Base-by-base conservation (phyloP, 208 protist species). In the Acanthamoeba sp. region DNA sequence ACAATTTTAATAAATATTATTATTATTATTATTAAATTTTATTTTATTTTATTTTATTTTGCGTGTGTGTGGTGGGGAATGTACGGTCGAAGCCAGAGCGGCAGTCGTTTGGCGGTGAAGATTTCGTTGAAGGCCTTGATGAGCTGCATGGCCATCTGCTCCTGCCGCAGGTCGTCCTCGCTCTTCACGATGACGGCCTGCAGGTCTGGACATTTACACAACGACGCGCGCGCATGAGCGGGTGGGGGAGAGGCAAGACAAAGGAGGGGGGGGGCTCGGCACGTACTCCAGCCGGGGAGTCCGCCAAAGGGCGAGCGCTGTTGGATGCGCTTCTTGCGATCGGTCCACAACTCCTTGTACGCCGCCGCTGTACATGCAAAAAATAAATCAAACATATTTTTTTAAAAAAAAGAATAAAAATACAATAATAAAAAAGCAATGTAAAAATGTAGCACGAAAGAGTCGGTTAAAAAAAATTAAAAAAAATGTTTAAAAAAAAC, bases 151-250 rank as follows among this genome's bases (percentile, higher is more conserved):
- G 92, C 92, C 52, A 94, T 76, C 66, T 76, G 76, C 45, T 94
- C 92, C 48, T 94, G 92, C 7, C 92, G 92, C 40, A 94, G 34
- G 57, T 94, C 92, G 89, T 94, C 92, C 29, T 90, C 73, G 55
- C 71, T 78, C 42, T 85, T 89, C 9, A 94, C 69, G 29, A 85
- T 94, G 22, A 94, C 62, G 1, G 89, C 84, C 18, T 45, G 32
- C 32, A 73, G 55, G 7, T 69, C 45, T 85, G 38, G 1, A 34
- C 6, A 69, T 9, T 34, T 9, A 69, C n/a, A n/a, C n/a, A n/a
- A n/a, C n/a, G n/a, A n/a, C 62, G 32, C 27, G 27, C 22, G 32
- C 27, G n/a, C 7, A 34, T 71, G 1, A 36, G 62, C 20, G 1
- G 18, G 32, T 64, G 9, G 16, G 62, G 6, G 62, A 3, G 32